A percentile compares a stretch with the other conserved stretches of the same genome.
These are phyloP conservation scores for Punctularia strigosozonata DNA, from an alignment of 768 basidiomycete genomes.

Conservation along the genomic window DNA sequence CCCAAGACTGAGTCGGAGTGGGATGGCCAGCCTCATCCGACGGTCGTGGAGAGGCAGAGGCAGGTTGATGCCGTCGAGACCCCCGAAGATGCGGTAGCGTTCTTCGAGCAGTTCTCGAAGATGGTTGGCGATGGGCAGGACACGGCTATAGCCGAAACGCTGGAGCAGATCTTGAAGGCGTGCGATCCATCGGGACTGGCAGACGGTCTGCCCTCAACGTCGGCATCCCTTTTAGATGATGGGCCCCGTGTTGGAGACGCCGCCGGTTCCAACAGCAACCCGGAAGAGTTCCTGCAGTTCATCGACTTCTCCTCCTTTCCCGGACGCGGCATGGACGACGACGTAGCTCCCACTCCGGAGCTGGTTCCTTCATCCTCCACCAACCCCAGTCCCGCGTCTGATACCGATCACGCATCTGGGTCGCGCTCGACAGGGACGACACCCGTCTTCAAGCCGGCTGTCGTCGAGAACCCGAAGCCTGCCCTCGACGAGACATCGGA, in stretches of 20 bases:
- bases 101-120: constrained; percentile 56
- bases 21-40: constrained; percentile 48
- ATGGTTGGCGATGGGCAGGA: constrained; percentile 34
- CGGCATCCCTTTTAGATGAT: no score
- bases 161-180: constrained; percentile 55
- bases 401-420: constrained; percentile 44
- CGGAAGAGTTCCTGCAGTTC: constrained; percentile 46
- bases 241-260: constrained; percentile 14
- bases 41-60: constrained; percentile 27
- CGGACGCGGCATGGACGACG: constrained; percentile 43
- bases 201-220: no score
- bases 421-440: no score
- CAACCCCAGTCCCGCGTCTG: constrained; percentile 69
- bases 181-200: constrained; percentile 18
- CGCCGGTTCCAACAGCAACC: constrained; percentile 20
- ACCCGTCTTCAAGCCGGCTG: no score
- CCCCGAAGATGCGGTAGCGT: constrained; percentile 51
- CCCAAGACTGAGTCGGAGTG: constrained; percentile 68
- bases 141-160: constrained; percentile 43
- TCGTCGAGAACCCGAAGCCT: no score
- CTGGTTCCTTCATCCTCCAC: constrained; percentile 59
- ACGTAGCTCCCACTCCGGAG: constrained; percentile 64
- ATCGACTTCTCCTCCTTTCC: constrained; percentile 58
- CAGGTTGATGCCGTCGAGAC: constrained; percentile 40
- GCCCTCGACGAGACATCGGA: constrained; percentile 33